Conservation (phyloP, 331 rosid genomes). For the Cydonia oblonga region DNA sequence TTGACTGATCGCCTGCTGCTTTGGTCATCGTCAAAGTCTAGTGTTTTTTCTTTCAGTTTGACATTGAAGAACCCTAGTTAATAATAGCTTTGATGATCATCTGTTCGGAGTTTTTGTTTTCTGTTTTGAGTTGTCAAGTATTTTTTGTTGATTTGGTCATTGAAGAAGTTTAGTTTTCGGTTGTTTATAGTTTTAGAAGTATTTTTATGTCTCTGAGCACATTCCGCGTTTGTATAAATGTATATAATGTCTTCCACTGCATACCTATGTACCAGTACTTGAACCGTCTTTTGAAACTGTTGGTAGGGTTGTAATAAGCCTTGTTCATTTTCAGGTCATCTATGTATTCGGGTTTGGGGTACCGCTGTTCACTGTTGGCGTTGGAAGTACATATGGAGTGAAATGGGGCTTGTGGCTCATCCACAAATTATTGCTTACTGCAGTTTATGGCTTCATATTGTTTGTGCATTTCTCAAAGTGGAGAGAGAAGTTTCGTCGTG, state of each 20-base stretch:
- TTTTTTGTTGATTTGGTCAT: background rate
- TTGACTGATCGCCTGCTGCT: background rate
- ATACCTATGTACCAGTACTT: too few relatives aligned
- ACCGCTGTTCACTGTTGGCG: conserved; percentile 39
- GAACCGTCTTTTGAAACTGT: background rate
- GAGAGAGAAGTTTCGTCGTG: conserved; percentile 79
- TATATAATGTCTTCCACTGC: too few relatives aligned
- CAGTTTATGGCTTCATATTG: conserved; percentile 68
- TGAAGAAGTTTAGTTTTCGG: background rate
- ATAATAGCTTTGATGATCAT: too few relatives aligned
- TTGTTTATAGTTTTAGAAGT: background rate
- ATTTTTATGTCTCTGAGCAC: too few relatives aligned
- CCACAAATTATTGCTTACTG: conserved; percentile 45
- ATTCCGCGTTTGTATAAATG: too few relatives aligned
- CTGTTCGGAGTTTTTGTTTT: too few relatives aligned
- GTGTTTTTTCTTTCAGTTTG: background rate
- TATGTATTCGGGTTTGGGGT: conserved; percentile 67
- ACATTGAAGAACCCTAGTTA: background rate
- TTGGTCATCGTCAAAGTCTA: background rate
- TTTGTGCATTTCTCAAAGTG: conserved; percentile 67
- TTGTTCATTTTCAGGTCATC: conserved; percentile 33
- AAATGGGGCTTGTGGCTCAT: conserved; percentile 65
- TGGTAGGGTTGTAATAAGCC: background rate
- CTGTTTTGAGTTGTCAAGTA: too few relatives aligned
- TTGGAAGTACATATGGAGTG: conserved; percentile 21